Percentiles rank a stretch among this genome's conserved stretches.
These are phyloP conservation scores for Galeopsis tetrahit DNA, from an alignment of 257 asterid species.

Conservation along the genomic window DNA sequence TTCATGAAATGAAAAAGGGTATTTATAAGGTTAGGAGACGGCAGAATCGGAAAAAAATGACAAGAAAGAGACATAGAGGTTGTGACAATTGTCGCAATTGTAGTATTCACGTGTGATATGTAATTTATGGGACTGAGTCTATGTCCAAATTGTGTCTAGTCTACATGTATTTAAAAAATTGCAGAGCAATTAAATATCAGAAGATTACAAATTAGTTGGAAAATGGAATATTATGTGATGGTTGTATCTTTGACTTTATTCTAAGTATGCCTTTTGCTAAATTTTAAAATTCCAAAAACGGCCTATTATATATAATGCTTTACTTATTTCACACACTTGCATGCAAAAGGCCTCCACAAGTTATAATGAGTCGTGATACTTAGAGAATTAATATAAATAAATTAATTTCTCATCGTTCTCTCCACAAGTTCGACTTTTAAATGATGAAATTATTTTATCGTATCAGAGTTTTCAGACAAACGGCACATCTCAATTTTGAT, in stretches of 20 bases:
- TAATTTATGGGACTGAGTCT: constrained; percentile 31
- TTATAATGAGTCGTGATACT: too few relatives aligned
- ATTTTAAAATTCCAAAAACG: too few relatives aligned
- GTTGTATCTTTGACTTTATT: constrained; percentile 26
- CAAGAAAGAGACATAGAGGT: constrained; percentile 27
- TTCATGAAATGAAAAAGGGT: constrained; percentile 1
- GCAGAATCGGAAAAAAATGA: constrained; percentile 22
- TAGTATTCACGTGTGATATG: constrained; percentile 41
- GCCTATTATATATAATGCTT: too few relatives aligned
- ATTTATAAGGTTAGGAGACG: constrained; percentile 45
- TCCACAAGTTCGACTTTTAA: too few relatives aligned
- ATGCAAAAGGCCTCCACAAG: too few relatives aligned
- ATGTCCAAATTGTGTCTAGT: constrained; percentile 3
- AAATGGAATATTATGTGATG: constrained; percentile 24
- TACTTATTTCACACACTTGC: too few relatives aligned
- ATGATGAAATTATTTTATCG: too few relatives aligned
- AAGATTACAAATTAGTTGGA: constrained; percentile 30
- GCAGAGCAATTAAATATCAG: background rate
- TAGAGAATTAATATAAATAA: too few relatives aligned
- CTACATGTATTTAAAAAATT: background rate
- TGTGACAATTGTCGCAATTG: constrained; percentile 42
- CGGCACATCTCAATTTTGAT: too few relatives aligned
- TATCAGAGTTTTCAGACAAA: too few relatives aligned
- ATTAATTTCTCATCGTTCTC: too few relatives aligned
- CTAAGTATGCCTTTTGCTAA: background rate